These are phyloP conservation scores for Ramularia collo-cygni DNA, from an alignment of 2,329 filamentous ascomycete species.

Conservation along the genomic window DNA sequence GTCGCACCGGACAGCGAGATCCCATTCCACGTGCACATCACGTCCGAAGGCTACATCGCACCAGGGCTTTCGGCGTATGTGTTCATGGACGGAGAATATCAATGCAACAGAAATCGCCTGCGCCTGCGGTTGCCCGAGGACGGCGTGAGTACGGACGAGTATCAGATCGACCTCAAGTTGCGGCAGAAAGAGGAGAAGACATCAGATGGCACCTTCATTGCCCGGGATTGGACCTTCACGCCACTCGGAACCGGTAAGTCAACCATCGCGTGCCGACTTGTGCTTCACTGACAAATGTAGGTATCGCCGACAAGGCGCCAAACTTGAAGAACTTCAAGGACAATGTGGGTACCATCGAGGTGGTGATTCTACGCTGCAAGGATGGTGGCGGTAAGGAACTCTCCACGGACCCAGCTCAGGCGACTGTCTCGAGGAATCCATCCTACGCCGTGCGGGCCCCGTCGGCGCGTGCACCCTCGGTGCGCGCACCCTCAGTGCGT, in stretches of 20 bases:
- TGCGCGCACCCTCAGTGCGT: too few relatives aligned
- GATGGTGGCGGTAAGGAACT: conserved; percentile 2
- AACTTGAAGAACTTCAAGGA: conserved; percentile 29
- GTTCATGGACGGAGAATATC: conserved; percentile 52
- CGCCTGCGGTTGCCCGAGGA: conserved; percentile 32
- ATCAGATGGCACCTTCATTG: conserved; percentile 42
- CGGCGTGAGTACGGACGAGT: conserved; percentile 25
- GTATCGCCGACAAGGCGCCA: conserved; percentile 32
- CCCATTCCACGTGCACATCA: conserved; percentile 45
- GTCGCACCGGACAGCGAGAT: conserved; percentile 40
- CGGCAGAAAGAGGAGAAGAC: conserved; percentile 48
- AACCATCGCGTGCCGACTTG: not conserved
- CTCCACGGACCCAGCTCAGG: not conserved
- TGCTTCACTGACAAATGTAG: conserved; percentile 25
- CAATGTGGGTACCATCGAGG: conserved; percentile 43
- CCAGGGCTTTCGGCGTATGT: conserved; percentile 49
- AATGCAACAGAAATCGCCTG: conserved; percentile 49
- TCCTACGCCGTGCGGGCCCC: too few relatives aligned
- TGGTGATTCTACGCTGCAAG: conserved; percentile 40
- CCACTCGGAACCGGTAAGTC: conserved; percentile 42
- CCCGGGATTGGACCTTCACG: conserved; percentile 48
- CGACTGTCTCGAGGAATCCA: not conserved
- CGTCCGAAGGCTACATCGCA: conserved; percentile 45
- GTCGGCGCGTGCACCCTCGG: too few relatives aligned
- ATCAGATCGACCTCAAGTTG: conserved; percentile 43